Conservation (phyloP, 805 yeast species). For the Metschnikowia vanudenii region DNA sequence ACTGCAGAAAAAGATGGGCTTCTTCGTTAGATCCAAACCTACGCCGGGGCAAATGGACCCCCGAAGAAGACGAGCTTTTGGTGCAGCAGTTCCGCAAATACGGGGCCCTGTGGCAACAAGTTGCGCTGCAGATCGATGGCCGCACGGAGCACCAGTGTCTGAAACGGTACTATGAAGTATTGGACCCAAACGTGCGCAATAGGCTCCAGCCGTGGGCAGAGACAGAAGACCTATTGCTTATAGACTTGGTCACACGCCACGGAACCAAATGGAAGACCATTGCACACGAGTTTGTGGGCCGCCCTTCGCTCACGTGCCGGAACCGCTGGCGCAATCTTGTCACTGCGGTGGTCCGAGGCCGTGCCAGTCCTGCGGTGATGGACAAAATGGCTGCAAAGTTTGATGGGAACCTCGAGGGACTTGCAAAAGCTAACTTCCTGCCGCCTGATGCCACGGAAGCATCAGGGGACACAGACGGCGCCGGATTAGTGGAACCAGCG, state of each 20-base stretch:
- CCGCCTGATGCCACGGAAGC: background rate
- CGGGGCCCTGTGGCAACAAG: slow-evolving; percentile 87
- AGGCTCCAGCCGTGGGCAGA: slow-evolving; percentile 75
- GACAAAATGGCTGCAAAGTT: slow-evolving; percentile 47
- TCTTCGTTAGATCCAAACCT: slow-evolving; percentile 81
- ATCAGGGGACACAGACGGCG: too few species aligned
- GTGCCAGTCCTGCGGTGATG: slow-evolving; percentile 54
- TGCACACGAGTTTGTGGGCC: slow-evolving; percentile 63
- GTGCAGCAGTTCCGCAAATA: slow-evolving; percentile 59
- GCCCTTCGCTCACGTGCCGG: slow-evolving; percentile 88
- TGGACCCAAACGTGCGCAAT: slow-evolving; percentile 78
- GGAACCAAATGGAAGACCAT: slow-evolving; percentile 92
- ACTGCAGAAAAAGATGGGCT: slow-evolving; percentile 85
- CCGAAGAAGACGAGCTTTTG: slow-evolving; percentile 69
- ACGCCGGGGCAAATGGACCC: slow-evolving; percentile 84
- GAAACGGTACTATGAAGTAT: slow-evolving; percentile 81
- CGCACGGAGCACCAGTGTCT: slow-evolving; percentile 96
- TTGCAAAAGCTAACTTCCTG: background rate
- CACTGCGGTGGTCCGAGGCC: slow-evolving; percentile 68
- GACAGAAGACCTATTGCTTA: slow-evolving; percentile 71
- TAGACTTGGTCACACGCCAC: slow-evolving; percentile 62
- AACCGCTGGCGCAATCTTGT: slow-evolving; percentile 90
- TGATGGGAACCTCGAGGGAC: slow-evolving; percentile 4
- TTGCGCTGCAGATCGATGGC: slow-evolving; percentile 72
- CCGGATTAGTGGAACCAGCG: too few species aligned